A percentile compares a stretch with the other conserved stretches of the same genome.
phyloP scores from a whole-genome alignment of 1,284 basidiomycete genomes.

The Puccinia horiana region DNA sequence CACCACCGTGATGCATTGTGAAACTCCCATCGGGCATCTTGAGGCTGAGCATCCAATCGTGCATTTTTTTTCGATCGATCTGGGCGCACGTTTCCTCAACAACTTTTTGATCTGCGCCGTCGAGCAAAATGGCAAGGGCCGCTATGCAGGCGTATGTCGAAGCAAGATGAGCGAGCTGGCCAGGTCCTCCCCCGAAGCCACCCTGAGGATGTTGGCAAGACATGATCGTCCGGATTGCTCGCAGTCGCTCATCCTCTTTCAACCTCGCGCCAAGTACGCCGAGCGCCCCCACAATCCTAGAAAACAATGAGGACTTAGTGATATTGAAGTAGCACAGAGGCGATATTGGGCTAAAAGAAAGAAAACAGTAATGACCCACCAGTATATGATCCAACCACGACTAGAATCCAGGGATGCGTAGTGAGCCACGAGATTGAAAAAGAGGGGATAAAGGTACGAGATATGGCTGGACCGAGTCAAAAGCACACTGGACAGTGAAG shows the following conservation, averaged over 20 bases:
- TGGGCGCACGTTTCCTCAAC: constrained; percentile 71
- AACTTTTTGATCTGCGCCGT: constrained; percentile 51
- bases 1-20: constrained; percentile 79
- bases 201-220: constrained; percentile 55
- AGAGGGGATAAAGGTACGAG: constrained; percentile 65
- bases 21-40: constrained; percentile 95
- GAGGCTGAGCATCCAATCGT: constrained; percentile 85
- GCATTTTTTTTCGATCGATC: constrained; percentile 76
- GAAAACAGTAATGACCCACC: constrained; percentile 80
- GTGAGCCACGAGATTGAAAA: constrained; percentile 65
- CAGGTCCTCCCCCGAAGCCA: constrained; percentile 58
- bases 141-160: constrained; percentile 57
- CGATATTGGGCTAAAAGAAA: neutral
- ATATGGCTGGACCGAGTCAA: constrained; percentile 69
- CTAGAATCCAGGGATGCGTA: constrained; percentile 85
- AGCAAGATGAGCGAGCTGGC: constrained; percentile 58
- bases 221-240: constrained; percentile 56
- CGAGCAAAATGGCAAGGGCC: constrained; percentile 56
- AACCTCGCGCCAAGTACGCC: constrained; percentile 55
- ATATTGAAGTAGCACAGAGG: neutral
- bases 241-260: constrained; percentile 51
- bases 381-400: constrained; percentile 87
- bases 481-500: constrained; percentile 29
- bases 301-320: neutral
- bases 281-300: constrained; percentile 50